phyloP scores from a whole-genome alignment of 2,329 filamentous ascomycete species.

The Botryotinia narcissicola region DNA sequence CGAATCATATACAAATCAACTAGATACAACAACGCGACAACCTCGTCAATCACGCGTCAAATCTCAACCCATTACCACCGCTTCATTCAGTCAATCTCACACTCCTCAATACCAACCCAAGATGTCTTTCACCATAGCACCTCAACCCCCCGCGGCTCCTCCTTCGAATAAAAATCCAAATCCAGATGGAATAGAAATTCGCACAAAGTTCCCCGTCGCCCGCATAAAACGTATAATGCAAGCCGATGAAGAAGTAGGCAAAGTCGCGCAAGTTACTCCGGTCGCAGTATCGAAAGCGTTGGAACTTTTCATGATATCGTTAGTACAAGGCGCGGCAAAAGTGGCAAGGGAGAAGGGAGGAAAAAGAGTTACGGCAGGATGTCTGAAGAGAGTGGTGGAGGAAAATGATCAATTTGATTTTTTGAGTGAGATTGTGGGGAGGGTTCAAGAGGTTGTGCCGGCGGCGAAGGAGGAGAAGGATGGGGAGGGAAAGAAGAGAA shows the following conservation, averaged over 20 bases:
- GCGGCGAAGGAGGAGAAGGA: constrained; percentile 33
- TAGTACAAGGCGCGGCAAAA: constrained; percentile 84
- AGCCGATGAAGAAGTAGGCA: constrained; percentile 96
- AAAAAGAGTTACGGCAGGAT: constrained; percentile 84
- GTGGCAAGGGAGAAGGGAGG: constrained; percentile 80
- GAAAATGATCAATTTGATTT: constrained; percentile 94
- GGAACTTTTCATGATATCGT: constrained; percentile 95
- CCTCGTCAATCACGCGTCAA: constrained; percentile 5
- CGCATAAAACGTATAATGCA: constrained; percentile 99
- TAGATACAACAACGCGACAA: constrained; percentile 8
- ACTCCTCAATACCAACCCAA: neutral
- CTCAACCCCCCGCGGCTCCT: neutral
- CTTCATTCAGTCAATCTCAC: neutral
- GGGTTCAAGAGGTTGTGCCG: constrained; percentile 60
- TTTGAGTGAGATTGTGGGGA: constrained; percentile 82
- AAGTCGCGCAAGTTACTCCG: constrained; percentile 95
- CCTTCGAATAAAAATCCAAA: constrained; percentile 48
- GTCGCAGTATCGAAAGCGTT: constrained; percentile 93
- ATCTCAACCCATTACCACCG: neutral
- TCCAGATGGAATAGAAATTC: constrained; percentile 62
- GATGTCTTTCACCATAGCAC: neutral
- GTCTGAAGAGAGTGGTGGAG: constrained; percentile 88
- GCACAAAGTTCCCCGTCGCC: constrained; percentile 94
- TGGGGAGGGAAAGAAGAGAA: constrained; percentile 32
- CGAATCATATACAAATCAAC: neutral